Evolutionary conservation across 352 stramenopile genomes (phyloP), one percentile per base, ranked within the genome.

Genomic region (Phytopythium chamaehyphon): DNA sequence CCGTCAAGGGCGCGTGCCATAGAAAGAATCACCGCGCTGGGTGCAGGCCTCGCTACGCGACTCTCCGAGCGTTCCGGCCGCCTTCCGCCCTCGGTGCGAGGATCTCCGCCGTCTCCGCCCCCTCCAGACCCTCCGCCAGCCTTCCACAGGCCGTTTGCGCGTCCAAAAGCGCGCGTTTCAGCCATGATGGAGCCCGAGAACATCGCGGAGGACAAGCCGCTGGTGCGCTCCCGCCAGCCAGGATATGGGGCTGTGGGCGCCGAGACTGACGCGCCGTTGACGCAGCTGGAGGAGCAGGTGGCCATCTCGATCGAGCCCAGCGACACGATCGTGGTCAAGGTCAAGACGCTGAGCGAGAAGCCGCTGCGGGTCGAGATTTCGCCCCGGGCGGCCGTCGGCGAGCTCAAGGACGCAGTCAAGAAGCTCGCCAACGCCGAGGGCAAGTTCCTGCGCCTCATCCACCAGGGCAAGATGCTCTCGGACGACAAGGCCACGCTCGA

Each of bases 341-440:
- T 94, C 36, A 94, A 94, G 66, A 94, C 84, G 55, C 68, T 94
- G 16, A 93, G 73, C 40, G 84, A 94, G 53, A 94, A 93, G 69
- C 82, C 84, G 31, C 67, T 94, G 39, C 67, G 73, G 21, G 64
- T 94, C 40, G 84, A 94, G 59, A 88, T 94, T 46, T 37, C 57
- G n/a, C 57, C 72, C 1, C 76, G 58, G 12, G 78, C 79, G 18
- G 75, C 59, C 2, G 73, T 94, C 9, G 82, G 61, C 10, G 80
- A 89, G 45, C 62, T 92, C 5, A 92, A 92, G 60, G 79, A 90
- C 35, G 56, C 69, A 12, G 73, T 92, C 51, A 90, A 92, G 76
- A 82, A 75, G 53, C 76, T 83, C 22, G 71, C 70, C 21, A 81
- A 74, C 47, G 84, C 81, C 10, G 80, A 93, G 21, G 82, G 78